Base-by-base conservation (phyloP, 768 basidiomycete genomes). In the Calvatia gigantea region DNA sequence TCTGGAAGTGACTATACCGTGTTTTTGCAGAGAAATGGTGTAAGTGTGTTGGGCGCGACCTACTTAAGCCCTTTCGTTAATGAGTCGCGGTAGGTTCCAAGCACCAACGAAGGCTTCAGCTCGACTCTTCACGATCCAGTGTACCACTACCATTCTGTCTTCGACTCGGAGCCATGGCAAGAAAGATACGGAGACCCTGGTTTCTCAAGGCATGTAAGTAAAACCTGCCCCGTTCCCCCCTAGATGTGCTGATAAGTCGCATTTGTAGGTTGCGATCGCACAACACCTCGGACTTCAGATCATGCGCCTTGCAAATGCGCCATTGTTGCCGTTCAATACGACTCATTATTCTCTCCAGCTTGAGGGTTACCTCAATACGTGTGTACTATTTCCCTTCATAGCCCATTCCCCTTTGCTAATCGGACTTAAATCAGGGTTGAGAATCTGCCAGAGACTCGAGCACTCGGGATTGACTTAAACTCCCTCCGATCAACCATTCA, bases 1-100 rank as follows among this genome's bases (percentile, higher is more conserved):
- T 87, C 85, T 48, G 91, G 91, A 17, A 91, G 89, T 55, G 95
- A 97, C 69, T 97, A 81, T 60, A 96, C 94, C 0, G 87, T 93
- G 6, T 96, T 95, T 73, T 70, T 97, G 64, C 90, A 97, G 67
- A 76, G 85, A 38, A 65, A 76, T 35, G 78, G 76, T 32, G 76
- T 76, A 63, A 38, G 71, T 51, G 19, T 27, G 5, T 23, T 14
- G 17, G 56, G 37, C 12, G 12, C 25, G 14, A 3, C 1, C n/a
- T 12, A 17, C 23, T 42, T 19, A n/a, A 47, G 27, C 45, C 6
- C 42, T 35, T 57, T 35, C 51, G 14, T 27, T 45, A 4, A 46
- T 33, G 8, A 6, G 12, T 7, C 12, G 37, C 17, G 27, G 48
- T 60, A 69, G 76, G 66, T 81, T 51, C 74, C 75, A 9, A 74